These are phyloP conservation scores for Rhodotorula mucilaginosa DNA, from an alignment of 1,284 basidiomycete genomes.

Conservation along the genomic window DNA sequence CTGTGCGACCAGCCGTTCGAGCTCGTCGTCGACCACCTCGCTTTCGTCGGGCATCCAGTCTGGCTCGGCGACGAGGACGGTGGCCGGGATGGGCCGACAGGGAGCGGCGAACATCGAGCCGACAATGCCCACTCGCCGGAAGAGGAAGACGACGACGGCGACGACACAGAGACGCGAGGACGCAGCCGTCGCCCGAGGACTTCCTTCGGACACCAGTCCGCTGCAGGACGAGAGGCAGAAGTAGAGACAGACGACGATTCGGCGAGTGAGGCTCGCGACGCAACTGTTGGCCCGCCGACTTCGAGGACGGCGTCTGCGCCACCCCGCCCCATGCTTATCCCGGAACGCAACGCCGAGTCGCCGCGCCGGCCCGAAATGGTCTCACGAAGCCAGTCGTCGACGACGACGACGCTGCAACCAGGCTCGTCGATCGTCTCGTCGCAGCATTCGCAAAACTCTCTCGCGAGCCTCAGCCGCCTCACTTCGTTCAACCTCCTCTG, in stretches of 20 bases:
- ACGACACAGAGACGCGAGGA: constrained; percentile 23
- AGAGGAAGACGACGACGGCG: constrained; percentile 12
- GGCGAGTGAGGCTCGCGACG: constrained; percentile 12
- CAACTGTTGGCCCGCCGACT: constrained; percentile 18
- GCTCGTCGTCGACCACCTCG: constrained; percentile 85
- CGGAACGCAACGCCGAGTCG: not conserved
- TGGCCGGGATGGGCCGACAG: constrained; percentile 55
- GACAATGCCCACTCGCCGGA: not conserved
- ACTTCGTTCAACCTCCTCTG: constrained; percentile 83
- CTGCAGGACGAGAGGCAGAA: not conserved
- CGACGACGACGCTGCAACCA: constrained; percentile 25
- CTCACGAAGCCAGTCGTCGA: constrained; percentile 27
- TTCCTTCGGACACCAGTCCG: not conserved
- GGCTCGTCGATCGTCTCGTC: constrained; percentile 31
- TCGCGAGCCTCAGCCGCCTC: constrained; percentile 52
- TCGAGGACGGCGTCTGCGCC: constrained; percentile 24
- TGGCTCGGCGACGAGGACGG: constrained; percentile 66
- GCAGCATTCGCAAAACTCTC: constrained; percentile 36
- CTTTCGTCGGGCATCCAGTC: constrained; percentile 92
- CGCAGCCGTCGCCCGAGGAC: constrained; percentile 23
- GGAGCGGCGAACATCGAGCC: constrained; percentile 7
- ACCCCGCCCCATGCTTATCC: constrained; percentile 13
- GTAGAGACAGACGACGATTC: not conserved
- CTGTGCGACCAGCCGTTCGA: constrained; percentile 95
- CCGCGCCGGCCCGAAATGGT: constrained; percentile 3